Evolutionary conservation across 2,329 filamentous ascomycete species (phyloP), one percentile per base, ranked within the genome.

Genomic region (Penicillium sclerotigenum): DNA sequence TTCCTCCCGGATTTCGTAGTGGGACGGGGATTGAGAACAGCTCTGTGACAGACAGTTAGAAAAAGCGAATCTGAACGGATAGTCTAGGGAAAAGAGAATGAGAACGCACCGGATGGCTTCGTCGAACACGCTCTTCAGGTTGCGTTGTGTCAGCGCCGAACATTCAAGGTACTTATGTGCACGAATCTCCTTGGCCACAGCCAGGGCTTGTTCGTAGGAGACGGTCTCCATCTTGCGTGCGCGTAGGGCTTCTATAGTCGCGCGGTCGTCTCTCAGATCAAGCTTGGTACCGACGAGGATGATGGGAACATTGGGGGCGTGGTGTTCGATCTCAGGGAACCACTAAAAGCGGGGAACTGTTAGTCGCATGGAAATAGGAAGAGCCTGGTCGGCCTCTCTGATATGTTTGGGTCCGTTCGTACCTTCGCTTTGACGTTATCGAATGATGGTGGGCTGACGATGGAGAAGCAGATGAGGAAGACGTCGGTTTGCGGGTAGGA

Each of bases 401-500:
- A n/a, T 22, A 33, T 24, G 31, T 14, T 24, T 48, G 16, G n/a
- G 31, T 18, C 4, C 9, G 7, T 31, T 22, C 59, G 65, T 81
- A 96, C 92, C 88, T 97, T 99, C 59, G 92, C 92, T 80, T 91
- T 94, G 73, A 99, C 93, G 85, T 99, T 99, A 79, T 97, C 94
- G 72, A 97, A 97, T 31, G 93, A 97, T 22, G 94, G 91, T 47
- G 93, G 93, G 85, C 90, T 95, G 77, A 97, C 92, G 72, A 97
- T 95, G 64, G 92, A 97, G 79, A 97, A 97, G 80, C 93, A 97
- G 74, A 97, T 97, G 65, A 97, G 82, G 78, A 97, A 97, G 47
- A 97, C 94, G 71, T 99, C 94, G 58, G 94, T 97, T 80, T 99
- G 93, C 11, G 94, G 94, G 78, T 97, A 99, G 40, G 93, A 97